Evolutionary conservation across 2,329 filamentous ascomycete species (phyloP).

Genomic region (Aspergillus fijiensis): DNA sequence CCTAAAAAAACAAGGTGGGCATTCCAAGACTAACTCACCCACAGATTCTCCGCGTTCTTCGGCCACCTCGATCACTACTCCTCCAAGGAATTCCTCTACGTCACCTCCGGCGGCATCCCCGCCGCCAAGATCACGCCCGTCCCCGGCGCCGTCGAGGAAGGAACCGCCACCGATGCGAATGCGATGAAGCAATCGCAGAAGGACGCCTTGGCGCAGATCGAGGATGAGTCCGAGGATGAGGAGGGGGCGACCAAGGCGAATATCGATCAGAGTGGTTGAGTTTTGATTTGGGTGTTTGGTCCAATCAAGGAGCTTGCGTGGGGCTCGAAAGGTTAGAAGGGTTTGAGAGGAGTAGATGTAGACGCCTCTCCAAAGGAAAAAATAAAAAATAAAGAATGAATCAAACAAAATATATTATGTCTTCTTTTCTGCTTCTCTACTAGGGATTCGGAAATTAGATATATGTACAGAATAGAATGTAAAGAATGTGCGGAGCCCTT

Average conservation of each 20-base stretch:
- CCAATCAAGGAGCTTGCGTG: too few species aligned
- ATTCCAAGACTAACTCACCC: background rate
- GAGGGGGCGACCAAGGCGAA: conserved; percentile 5
- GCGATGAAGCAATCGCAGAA: conserved; percentile 26
- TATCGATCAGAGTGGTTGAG: background rate
- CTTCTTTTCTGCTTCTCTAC: too few species aligned
- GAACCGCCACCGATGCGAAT: background rate
- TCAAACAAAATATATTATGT: too few species aligned
- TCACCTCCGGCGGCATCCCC: conserved; percentile 67
- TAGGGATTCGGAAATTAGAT: too few species aligned
- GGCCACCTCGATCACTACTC: conserved; percentile 75
- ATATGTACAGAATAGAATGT: too few species aligned
- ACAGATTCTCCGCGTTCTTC: conserved; percentile 73
- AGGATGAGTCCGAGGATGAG: conserved; percentile 34
- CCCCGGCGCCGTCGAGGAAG: conserved; percentile 8
- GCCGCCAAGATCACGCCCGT: conserved; percentile 51
- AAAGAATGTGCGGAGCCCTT: too few species aligned
- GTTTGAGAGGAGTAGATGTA: too few species aligned
- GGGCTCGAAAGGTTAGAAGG: too few species aligned
- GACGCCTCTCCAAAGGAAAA: too few species aligned
- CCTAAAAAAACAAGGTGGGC: background rate
- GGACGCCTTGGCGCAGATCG: conserved; percentile 35
- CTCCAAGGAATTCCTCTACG: conserved; percentile 70
- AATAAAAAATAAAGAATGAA: too few species aligned
- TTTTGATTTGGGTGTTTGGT: background rate